Conservation (phyloP, 345 rosid genomes). For the Erodium maritimum region DNA sequence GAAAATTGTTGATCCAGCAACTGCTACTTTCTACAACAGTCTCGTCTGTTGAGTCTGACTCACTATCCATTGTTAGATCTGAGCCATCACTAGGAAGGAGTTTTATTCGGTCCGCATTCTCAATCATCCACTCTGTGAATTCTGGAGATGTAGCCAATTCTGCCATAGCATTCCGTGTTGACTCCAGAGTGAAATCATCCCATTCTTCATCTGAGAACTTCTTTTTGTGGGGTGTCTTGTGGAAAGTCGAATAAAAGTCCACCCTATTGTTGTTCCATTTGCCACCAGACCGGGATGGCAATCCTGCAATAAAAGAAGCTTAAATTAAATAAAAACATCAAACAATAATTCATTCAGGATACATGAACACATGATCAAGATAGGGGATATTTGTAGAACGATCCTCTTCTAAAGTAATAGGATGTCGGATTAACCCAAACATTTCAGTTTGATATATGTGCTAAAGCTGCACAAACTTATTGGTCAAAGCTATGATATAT, state of each 20-base stretch:
- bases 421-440: too few relatives aligned
- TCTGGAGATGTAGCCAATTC: slow-evolving; percentile 63
- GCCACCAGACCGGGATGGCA: slow-evolving; percentile 19
- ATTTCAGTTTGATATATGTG: too few relatives aligned
- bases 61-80: slow-evolving; percentile 48
- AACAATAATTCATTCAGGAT: too few relatives aligned
- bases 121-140: slow-evolving; percentile 58
- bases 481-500: too few relatives aligned
- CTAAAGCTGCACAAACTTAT: too few relatives aligned
- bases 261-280: slow-evolving; percentile 9
- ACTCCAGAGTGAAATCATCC: slow-evolving; percentile 62
- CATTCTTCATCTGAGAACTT: slow-evolving; percentile 57
- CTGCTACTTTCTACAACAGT: slow-evolving; percentile 16
- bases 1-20: slow-evolving; percentile 23
- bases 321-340: neutral
- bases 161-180: slow-evolving; percentile 54
- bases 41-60: slow-evolving; percentile 49
- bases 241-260: slow-evolving; percentile 64
- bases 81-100: slow-evolving; percentile 41
- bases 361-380: neutral
- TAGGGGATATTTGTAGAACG: too few relatives aligned
- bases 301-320: slow-evolving; percentile 17
- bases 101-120: slow-evolving; percentile 57
- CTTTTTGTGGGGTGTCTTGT: slow-evolving; percentile 41
- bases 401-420: too few relatives aligned